These are phyloP conservation scores for Diaporthe sp. DNA, from an alignment of 2,329 filamentous ascomycete species.

Conservation along the genomic window DNA sequence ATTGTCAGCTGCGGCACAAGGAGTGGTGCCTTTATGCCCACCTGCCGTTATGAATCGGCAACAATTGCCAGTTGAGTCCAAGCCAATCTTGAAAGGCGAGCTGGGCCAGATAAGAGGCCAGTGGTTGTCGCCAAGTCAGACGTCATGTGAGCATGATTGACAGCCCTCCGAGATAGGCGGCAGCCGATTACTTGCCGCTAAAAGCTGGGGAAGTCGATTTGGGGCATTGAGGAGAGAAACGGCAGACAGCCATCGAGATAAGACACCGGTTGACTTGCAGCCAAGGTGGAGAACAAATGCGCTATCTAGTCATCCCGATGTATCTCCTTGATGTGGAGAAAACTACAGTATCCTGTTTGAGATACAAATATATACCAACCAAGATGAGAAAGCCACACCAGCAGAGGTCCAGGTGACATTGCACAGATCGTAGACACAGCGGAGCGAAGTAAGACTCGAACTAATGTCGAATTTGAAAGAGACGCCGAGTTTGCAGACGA, in stretches of 20 bases:
- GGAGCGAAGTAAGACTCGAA: background rate
- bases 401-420: background rate
- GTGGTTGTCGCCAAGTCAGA: slow-evolving; percentile 12
- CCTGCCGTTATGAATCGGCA: background rate
- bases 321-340: slow-evolving; percentile 15
- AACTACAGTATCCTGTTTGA: no score
- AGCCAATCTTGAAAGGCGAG: slow-evolving; percentile 12
- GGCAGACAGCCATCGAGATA: slow-evolving; percentile 29
- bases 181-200: slow-evolving; percentile 25
- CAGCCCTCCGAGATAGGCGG: slow-evolving; percentile 37
- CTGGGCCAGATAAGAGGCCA: slow-evolving; percentile 22
- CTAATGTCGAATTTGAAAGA: background rate
- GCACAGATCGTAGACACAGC: background rate
- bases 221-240: slow-evolving; percentile 11
- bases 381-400: no score
- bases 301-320: background rate
- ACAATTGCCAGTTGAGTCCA: slow-evolving; percentile 15
- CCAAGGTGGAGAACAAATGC: background rate
- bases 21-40: background rate
- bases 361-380: no score
- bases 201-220: slow-evolving; percentile 28
- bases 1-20: slow-evolving; percentile 1
- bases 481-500: background rate
- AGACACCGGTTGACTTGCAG: background rate
- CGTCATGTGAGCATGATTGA: slow-evolving; percentile 24